Percentiles rank a stretch among this genome's conserved stretches.
Evolutionary conservation across 2,329 filamentous ascomycete species (phyloP).

Genomic region (Colletotrichum tamarilloi): DNA sequence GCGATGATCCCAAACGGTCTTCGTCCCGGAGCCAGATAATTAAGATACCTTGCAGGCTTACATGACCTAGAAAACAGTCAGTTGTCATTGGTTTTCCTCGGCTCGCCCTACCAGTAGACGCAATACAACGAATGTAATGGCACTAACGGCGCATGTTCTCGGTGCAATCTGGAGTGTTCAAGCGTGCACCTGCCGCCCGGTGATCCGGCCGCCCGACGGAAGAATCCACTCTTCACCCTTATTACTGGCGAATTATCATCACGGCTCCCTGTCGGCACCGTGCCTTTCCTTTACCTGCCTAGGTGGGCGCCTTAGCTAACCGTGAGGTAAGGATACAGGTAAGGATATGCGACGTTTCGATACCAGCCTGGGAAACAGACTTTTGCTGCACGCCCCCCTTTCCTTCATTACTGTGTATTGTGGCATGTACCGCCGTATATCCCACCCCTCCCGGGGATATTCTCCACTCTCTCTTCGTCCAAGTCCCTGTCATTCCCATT

Average conservation of each 20-base stretch:
- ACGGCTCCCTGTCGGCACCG: slow-evolving; percentile 25
- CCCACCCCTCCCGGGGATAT: neutral
- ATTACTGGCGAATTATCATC: slow-evolving; percentile 9
- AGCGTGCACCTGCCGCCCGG: slow-evolving; percentile 7
- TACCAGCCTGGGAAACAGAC: slow-evolving; percentile 19
- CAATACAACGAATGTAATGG: neutral
- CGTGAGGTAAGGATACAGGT: neutral
- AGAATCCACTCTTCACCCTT: neutral
- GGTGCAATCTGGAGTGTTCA: slow-evolving; percentile 18
- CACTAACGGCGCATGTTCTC: slow-evolving; percentile 8
- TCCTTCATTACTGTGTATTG: too few relatives aligned
- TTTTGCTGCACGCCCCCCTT: neutral
- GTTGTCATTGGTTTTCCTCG: neutral
- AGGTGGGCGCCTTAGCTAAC: neutral
- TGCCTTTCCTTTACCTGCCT: slow-evolving; percentile 2
- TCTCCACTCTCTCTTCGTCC: neutral
- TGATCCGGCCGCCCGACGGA: neutral
- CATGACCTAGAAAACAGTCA: neutral
- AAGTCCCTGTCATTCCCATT: neutral
- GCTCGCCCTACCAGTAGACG: neutral
- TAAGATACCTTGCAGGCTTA: neutral
- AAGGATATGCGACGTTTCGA: slow-evolving; percentile 27
- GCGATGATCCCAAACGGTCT: slow-evolving; percentile 13
- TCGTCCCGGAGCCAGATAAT: slow-evolving; percentile 1
- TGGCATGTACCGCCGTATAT: neutral